phyloP scores from a whole-genome alignment of 2,329 filamentous ascomycete genomes.

The Macrophomina pseudophaseolina region DNA sequence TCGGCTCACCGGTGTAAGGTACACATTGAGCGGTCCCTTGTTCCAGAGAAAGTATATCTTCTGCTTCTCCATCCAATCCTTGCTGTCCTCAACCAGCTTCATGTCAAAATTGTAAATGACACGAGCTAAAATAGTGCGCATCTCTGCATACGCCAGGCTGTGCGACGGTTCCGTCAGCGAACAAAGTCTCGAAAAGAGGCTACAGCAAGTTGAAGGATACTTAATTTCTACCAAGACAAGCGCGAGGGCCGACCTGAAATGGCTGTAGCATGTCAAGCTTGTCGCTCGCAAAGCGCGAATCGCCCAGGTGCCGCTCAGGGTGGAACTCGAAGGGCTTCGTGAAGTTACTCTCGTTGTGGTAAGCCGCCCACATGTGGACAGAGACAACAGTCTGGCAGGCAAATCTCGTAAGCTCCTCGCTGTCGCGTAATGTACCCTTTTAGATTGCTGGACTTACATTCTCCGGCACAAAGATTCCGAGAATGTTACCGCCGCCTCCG shows the following conservation, averaged over 20 bases:
- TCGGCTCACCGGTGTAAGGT: conserved; percentile 30
- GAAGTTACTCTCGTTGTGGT: conserved; percentile 40
- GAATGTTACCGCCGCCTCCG: conserved; percentile 40
- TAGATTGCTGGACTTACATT: neutral
- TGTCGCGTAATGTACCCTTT: neutral
- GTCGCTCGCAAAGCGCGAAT: neutral
- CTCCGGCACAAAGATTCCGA: conserved; percentile 45
- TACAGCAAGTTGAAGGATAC: conserved; percentile 20
- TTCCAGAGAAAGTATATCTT: conserved; percentile 41
- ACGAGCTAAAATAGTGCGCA: conserved; percentile 46
- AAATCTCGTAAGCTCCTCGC: neutral
- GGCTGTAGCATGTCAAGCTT: conserved; percentile 38
- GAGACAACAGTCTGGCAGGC: conserved; percentile 39
- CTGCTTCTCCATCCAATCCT: conserved; percentile 47
- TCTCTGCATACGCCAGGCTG: conserved; percentile 43
- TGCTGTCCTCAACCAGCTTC: conserved; percentile 35
- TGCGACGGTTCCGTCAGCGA: conserved; percentile 27
- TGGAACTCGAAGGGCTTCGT: conserved; percentile 38
- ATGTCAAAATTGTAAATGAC: conserved; percentile 49
- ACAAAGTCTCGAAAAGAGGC: conserved; percentile 29
- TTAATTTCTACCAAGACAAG: conserved; percentile 45
- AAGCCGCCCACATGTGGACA: conserved; percentile 37
- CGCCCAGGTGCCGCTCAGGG: conserved; percentile 43
- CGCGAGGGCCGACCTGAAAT: conserved; percentile 42
- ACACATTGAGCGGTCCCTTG: conserved; percentile 38